Evolutionary conservation across 371 early-diverging fungal genomes (phyloP).

Genomic region (Zychaea mexicana): DNA sequence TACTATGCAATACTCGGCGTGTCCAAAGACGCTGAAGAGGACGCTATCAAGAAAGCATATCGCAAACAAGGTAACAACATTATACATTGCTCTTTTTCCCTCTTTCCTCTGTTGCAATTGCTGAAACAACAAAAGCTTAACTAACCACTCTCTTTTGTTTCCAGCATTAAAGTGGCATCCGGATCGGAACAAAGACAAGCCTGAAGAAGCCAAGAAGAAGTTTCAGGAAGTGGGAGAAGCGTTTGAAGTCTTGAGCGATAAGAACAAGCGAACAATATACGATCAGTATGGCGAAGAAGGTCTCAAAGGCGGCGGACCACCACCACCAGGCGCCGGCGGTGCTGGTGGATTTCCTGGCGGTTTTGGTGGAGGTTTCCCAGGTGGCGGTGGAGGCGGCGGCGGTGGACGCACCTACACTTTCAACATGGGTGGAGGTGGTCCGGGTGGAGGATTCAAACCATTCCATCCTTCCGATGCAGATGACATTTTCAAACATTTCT

Average conservation of each 20-base stretch:
- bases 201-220: conserved; percentile 28
- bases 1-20: conserved; percentile 91
- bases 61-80: conserved; percentile 80
- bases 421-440: conserved; percentile 44
- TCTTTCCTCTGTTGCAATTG: too few species aligned
- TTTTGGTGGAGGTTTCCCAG: conserved; percentile 47
- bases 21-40: conserved; percentile 80
- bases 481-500: conserved; percentile 90
- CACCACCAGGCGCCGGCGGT: conserved; percentile 30
- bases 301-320: conserved; percentile 69
- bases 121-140: too few species aligned
- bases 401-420: conserved; percentile 60
- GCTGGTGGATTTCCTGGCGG: conserved; percentile 53
- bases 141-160: background rate
- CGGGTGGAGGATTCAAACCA: conserved; percentile 65
- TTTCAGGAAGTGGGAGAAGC: conserved; percentile 77
- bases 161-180: conserved; percentile 56
- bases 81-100: too few species aligned
- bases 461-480: conserved; percentile 89
- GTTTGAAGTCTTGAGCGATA: conserved; percentile 96
- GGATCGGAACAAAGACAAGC: conserved; percentile 51
- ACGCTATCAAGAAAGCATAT: conserved; percentile 91
- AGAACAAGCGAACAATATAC: conserved; percentile 82
- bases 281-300: conserved; percentile 94
- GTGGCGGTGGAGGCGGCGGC: conserved; percentile 25